phyloP scores from a whole-genome alignment of 2,329 filamentous ascomycete species.

The Trichophyton benhamiae region DNA sequence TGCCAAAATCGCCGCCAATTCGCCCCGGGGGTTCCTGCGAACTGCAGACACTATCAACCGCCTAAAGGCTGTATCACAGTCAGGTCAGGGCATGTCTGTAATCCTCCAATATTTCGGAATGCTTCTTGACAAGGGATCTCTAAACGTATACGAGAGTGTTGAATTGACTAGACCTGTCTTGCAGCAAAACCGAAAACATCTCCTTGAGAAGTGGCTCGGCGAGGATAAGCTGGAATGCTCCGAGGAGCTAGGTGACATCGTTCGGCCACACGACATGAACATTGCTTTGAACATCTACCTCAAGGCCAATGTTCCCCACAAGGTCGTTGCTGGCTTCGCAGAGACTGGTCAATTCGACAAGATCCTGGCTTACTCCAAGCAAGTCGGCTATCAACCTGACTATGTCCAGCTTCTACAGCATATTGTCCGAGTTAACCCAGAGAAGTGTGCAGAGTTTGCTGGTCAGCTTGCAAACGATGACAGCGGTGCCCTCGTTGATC shows the following conservation, averaged over 20 bases:
- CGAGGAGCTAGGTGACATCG: constrained; percentile 89
- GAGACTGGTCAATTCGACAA: constrained; percentile 96
- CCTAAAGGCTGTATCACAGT: constrained; percentile 76
- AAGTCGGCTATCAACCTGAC: constrained; percentile 84
- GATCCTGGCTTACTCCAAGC: constrained; percentile 80
- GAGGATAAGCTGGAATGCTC: constrained; percentile 94
- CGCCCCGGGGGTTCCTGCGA: constrained; percentile 85
- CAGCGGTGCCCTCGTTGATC: constrained; percentile 73
- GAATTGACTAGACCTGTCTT: constrained; percentile 89
- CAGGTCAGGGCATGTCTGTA: constrained; percentile 64
- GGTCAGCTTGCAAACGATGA: constrained; percentile 84
- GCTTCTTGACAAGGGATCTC: constrained; percentile 82
- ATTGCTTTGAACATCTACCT: constrained; percentile 82
- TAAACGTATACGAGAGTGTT: constrained; percentile 88
- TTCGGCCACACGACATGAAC: constrained; percentile 77
- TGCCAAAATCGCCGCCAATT: constrained; percentile 93
- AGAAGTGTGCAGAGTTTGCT: constrained; percentile 91
- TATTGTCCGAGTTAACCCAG: constrained; percentile 78
- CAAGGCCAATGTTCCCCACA: constrained; percentile 78
- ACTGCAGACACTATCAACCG: constrained; percentile 91
- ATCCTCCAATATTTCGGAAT: constrained; percentile 97
- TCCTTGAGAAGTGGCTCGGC: constrained; percentile 95
- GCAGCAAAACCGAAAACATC: constrained; percentile 83
- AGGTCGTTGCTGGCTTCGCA: constrained; percentile 88
- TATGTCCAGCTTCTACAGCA: constrained; percentile 87